Conservation (phyloP, 1,139 yeast species). For the Pichia sp. region DNA sequence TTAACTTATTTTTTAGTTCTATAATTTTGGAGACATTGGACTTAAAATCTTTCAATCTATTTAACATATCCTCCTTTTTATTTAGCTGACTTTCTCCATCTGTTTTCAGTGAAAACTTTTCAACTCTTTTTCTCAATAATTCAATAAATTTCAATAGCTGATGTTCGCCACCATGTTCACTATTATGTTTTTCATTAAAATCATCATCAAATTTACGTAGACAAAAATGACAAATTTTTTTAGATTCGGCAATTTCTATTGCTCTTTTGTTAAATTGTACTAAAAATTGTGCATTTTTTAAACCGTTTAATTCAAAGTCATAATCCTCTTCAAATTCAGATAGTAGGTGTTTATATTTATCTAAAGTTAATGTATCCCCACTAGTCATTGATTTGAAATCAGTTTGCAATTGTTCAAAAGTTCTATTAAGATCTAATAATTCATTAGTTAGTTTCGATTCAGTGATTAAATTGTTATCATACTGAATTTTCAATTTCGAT, state of each 20-base stretch:
- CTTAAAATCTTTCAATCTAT: slow-evolving; percentile 20
- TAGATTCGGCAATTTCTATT: slow-evolving; percentile 48
- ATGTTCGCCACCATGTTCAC: slow-evolving; percentile 4
- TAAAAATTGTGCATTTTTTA: slow-evolving; percentile 61
- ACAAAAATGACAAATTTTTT: slow-evolving; percentile 59
- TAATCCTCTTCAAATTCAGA: slow-evolving; percentile 57
- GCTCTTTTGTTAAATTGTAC: slow-evolving; percentile 61
- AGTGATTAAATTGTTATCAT: not conserved
- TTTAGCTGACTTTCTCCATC: slow-evolving; percentile 19
- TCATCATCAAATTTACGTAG: slow-evolving; percentile 48
- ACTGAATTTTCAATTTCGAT: slow-evolving; percentile 1
- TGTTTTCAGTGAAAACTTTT: slow-evolving; percentile 20
- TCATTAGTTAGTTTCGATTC: not conserved
- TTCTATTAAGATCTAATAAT: slow-evolving; percentile 4
- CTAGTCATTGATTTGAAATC: slow-evolving; percentile 5
- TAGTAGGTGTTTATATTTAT: slow-evolving; percentile 43
- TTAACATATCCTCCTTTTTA: slow-evolving; percentile 22
- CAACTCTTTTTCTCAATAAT: slow-evolving; percentile 15
- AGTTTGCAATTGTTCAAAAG: not conserved
- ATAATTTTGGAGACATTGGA: slow-evolving; percentile 16
- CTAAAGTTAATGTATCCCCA: slow-evolving; percentile 30
- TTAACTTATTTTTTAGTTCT: not conserved
- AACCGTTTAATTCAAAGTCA: slow-evolving; percentile 50
- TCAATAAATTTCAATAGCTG: slow-evolving; percentile 20
- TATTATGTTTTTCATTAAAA: slow-evolving; percentile 36